Conservation (phyloP, 139 green algal genomes). For the Coccomyxa sp. region DNA sequence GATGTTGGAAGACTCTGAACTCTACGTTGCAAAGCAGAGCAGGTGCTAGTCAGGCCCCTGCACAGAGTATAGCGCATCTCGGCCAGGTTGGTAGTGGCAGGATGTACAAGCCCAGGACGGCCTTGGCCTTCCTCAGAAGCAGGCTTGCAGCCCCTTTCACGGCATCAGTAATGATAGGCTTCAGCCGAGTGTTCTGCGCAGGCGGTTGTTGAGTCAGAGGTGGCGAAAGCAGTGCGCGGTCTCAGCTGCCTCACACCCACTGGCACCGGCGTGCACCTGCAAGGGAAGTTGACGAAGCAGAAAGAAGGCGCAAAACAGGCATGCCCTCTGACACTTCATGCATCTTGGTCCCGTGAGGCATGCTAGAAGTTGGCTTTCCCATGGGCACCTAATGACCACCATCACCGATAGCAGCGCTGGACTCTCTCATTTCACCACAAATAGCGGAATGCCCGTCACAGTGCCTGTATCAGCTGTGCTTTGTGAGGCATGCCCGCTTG, state of each 20-base stretch:
- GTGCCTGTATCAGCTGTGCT: too few species aligned
- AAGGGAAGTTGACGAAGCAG: constrained; percentile 76
- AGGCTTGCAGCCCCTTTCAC: background rate
- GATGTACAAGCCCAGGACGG: background rate
- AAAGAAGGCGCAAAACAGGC: constrained; percentile 84
- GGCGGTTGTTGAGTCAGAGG: constrained; percentile 77
- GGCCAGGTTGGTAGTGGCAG: background rate
- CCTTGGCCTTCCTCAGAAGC: background rate
- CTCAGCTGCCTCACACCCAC: constrained; percentile 70
- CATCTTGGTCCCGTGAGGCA: too few species aligned
- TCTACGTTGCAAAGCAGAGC: too few species aligned
- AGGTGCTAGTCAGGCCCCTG: too few species aligned
- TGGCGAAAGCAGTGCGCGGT: constrained; percentile 60
- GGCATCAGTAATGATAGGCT: background rate
- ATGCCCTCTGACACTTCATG: too few species aligned
- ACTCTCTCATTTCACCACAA: too few species aligned
- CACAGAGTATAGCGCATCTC: background rate
- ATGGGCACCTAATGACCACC: too few species aligned
- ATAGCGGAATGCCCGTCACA: too few species aligned
- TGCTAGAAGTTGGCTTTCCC: too few species aligned
- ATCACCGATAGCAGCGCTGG: too few species aligned
- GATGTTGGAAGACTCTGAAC: too few species aligned
- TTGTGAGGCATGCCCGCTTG: too few species aligned
- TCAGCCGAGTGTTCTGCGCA: constrained; percentile 26
- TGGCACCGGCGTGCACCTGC: constrained; percentile 81